Percentiles rank a stretch among this genome's conserved stretches.
These are phyloP conservation scores for Microsporum canis DNA, from an alignment of 2,329 filamentous ascomycete species.

Conservation along the genomic window DNA sequence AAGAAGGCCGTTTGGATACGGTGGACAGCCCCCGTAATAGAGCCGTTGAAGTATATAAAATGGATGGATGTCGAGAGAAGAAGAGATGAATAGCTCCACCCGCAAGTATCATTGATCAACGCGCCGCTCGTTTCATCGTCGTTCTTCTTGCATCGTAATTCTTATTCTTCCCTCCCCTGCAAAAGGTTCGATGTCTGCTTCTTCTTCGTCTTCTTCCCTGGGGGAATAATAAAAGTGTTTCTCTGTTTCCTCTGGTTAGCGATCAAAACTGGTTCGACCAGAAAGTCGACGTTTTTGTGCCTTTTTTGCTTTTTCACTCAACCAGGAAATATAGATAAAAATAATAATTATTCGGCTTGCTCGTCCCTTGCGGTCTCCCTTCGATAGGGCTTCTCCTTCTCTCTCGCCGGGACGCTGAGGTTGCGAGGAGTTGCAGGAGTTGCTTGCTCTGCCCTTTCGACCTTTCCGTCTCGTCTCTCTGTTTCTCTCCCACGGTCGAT, in stretches of 20 bases:
- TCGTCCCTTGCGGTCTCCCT: background rate
- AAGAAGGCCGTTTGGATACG: background rate
- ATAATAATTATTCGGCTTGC: background rate
- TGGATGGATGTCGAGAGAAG: background rate
- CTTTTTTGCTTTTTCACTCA: background rate
- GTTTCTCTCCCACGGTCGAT: background rate
- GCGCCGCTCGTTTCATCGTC: conserved; percentile 1
- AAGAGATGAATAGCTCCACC: background rate
- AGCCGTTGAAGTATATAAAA: background rate
- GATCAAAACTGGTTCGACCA: background rate
- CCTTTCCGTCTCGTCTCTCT: background rate
- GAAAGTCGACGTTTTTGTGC: background rate
- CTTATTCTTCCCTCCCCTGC: background rate
- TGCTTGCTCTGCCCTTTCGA: background rate
- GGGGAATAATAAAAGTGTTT: too few relatives aligned
- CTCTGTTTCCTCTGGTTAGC: background rate
- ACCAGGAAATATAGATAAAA: background rate
- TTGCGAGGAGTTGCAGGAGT: background rate
- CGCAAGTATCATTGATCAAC: background rate
- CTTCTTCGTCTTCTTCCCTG: background rate
- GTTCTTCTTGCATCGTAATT: background rate
- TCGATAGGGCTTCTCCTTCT: background rate
- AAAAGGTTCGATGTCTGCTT: background rate
- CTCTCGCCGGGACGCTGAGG: background rate
- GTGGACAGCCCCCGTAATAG: background rate